Evolutionary conservation across 306 rosid species (phyloP).

Genomic region (Delonix regia): DNA sequence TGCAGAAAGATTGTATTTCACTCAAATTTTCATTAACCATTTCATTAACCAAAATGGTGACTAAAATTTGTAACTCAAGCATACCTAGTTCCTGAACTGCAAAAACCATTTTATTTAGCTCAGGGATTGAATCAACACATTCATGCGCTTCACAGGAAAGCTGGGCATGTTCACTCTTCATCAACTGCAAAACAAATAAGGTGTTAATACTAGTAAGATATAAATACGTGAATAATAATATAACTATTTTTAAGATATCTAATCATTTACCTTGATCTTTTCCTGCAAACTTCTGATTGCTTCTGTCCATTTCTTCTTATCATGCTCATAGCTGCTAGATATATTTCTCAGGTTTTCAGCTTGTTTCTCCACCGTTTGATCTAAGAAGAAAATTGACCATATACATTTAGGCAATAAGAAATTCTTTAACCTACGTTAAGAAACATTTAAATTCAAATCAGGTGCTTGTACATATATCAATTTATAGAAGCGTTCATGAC

Average conservation of each 20-base stretch:
- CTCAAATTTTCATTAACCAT: constrained; percentile 10
- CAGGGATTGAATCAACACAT: constrained; percentile 86
- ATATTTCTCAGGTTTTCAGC: constrained; percentile 64
- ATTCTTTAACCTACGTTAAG: constrained; percentile 11
- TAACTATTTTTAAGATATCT: constrained; percentile 11
- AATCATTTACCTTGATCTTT: constrained; percentile 59
- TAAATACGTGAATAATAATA: constrained; percentile 4
- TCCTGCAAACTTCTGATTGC: constrained; percentile 62
- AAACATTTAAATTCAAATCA: constrained; percentile 9
- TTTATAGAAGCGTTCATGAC: not conserved
- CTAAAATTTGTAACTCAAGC: constrained; percentile 30
- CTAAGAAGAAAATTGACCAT: constrained; percentile 45
- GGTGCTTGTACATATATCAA: not conserved
- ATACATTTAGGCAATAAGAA: constrained; percentile 33
- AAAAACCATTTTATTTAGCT: constrained; percentile 77
- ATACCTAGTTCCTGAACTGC: constrained; percentile 83
- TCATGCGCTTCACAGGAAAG: constrained; percentile 80
- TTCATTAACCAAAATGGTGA: constrained; percentile 20
- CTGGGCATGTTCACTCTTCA: constrained; percentile 64
- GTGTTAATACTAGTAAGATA: constrained; percentile 1
- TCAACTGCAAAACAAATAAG: constrained; percentile 61
- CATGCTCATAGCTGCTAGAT: constrained; percentile 62
- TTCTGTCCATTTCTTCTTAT: constrained; percentile 67
- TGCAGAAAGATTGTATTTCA: constrained; percentile 42
- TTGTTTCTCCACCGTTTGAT: constrained; percentile 78